phyloP scores from a whole-genome alignment of 2,329 filamentous ascomycete genomes.

The Botrytis medusae region DNA sequence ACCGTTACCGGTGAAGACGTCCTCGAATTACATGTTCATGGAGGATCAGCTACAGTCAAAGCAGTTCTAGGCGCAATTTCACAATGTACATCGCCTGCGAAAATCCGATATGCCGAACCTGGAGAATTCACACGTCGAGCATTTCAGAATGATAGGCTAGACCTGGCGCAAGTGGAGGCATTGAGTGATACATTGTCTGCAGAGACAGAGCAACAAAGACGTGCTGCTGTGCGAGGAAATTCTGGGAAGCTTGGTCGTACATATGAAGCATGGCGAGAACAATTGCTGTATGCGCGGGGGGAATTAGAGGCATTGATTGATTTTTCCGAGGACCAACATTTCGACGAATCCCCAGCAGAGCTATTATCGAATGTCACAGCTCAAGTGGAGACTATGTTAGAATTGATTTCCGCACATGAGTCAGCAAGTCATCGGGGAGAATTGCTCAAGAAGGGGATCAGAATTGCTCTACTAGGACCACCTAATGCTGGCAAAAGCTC shows the following conservation, averaged over 20 bases:
- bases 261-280: slow-evolving; percentile 80
- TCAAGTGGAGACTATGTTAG: slow-evolving; percentile 62
- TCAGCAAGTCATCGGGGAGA: slow-evolving; percentile 79
- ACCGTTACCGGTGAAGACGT: slow-evolving; percentile 93
- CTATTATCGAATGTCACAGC: slow-evolving; percentile 67
- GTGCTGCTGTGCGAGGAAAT: slow-evolving; percentile 76
- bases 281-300: slow-evolving; percentile 76
- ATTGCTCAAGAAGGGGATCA: slow-evolving; percentile 80
- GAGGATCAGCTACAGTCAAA: slow-evolving; percentile 83
- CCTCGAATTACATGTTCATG: slow-evolving; percentile 92
- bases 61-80: slow-evolving; percentile 80
- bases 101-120: slow-evolving; percentile 83
- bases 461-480: slow-evolving; percentile 81
- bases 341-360: slow-evolving; percentile 78
- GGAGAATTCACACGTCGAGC: slow-evolving; percentile 94
- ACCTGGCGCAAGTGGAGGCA: slow-evolving; percentile 78
- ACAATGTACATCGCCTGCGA: slow-evolving; percentile 42
- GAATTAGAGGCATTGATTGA: slow-evolving; percentile 96
- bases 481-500: slow-evolving; percentile 97
- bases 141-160: slow-evolving; percentile 82
- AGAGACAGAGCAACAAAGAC: slow-evolving; percentile 90
- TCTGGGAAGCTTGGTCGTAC: slow-evolving; percentile 67
- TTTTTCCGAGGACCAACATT: slow-evolving; percentile 96
- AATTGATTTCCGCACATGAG: slow-evolving; percentile 67
- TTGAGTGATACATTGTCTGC: slow-evolving; percentile 62